Evolutionary conservation across 2,329 filamentous ascomycete genomes (phyloP).

Genomic region (Gyromitra esculenta): DNA sequence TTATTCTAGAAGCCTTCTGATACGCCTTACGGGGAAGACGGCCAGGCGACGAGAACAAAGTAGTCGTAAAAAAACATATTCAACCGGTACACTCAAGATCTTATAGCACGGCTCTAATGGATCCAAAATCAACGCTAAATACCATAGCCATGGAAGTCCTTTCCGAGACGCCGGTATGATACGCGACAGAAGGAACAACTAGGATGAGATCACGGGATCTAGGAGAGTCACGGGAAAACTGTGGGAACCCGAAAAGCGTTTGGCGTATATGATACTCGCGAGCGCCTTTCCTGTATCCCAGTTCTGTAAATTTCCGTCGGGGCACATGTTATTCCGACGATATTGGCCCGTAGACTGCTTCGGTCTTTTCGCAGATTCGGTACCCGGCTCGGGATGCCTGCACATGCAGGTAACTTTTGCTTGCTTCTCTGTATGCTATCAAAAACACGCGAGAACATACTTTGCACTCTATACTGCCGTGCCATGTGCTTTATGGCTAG

Average conservation of each 20-base stretch:
- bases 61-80: not conserved
- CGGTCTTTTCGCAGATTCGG: conserved; percentile 25
- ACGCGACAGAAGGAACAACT: not conserved
- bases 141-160: conserved; percentile 1
- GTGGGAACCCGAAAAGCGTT: conserved; percentile 17
- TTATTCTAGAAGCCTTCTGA: not conserved
- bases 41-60: not conserved
- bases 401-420: conserved; percentile 2
- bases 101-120: not conserved
- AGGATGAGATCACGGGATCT: not conserved
- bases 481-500: not conserved
- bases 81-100: not conserved
- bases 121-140: not conserved
- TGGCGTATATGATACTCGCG: not conserved
- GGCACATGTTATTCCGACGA: conserved; percentile 20
- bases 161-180: conserved; percentile 17
- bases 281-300: not conserved
- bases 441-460: conserved; percentile 22
- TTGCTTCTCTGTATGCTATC: not conserved
- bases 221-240: conserved; percentile 3
- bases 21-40: not conserved
- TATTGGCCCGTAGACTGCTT: conserved; percentile 14
- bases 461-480: not conserved
- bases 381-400: conserved; percentile 12
- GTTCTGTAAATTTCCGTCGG: conserved; percentile 29